Conservation (phyloP, 257 asterid genomes). For the Haberlea rhodopensis region DNA sequence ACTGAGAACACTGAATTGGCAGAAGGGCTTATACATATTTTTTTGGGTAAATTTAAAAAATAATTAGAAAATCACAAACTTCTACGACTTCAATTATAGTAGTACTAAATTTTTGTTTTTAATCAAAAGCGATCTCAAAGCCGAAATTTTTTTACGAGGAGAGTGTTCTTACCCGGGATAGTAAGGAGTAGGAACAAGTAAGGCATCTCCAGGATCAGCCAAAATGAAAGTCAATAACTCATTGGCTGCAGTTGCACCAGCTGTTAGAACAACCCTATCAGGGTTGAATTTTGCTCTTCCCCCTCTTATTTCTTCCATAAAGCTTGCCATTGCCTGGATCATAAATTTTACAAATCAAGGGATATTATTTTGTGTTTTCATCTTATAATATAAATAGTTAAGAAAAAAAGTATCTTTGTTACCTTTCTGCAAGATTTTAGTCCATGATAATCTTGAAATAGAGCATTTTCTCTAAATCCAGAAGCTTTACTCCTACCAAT, state of each 20-base stretch:
- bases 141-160: background rate
- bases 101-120: no score
- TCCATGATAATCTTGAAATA: slow-evolving; percentile 96
- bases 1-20: background rate
- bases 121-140: no score
- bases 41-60: no score
- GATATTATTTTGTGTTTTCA: background rate
- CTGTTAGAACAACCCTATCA: slow-evolving; percentile 77
- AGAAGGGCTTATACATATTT: no score
- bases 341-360: background rate
- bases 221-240: slow-evolving; percentile 79
- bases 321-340: slow-evolving; percentile 80
- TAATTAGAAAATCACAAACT: no score
- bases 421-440: slow-evolving; percentile 76
- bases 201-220: slow-evolving; percentile 83
- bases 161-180: slow-evolving; percentile 72
- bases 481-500: slow-evolving; percentile 35
- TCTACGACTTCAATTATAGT: no score
- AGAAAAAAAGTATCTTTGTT: background rate
- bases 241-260: slow-evolving; percentile 92
- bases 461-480: slow-evolving; percentile 72
- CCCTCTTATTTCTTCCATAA: slow-evolving; percentile 83
- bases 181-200: slow-evolving; percentile 88
- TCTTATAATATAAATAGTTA: background rate
- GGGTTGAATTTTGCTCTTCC: slow-evolving; percentile 75